Conservation (phyloP, 495 filamentous ascomycete genomes). For the Aspergillus wentii region DNA sequence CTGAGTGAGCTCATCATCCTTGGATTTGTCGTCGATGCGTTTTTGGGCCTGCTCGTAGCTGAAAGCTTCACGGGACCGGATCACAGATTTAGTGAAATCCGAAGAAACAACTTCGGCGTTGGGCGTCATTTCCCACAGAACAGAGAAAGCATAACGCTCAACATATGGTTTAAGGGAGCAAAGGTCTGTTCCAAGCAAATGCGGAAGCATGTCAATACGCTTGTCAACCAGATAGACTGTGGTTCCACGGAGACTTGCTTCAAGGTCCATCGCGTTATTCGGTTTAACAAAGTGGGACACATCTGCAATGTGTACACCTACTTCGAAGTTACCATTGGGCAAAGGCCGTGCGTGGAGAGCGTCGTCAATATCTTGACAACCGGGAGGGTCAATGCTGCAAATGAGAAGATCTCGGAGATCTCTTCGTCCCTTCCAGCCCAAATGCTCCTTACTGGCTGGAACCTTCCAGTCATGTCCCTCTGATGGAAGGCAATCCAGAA, state of each 20-base stretch:
- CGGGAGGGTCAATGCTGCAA: constrained; percentile 95
- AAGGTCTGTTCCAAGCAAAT: constrained; percentile 89
- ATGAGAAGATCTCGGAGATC: constrained; percentile 84
- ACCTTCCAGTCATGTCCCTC: constrained; percentile 96
- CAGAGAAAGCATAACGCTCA: constrained; percentile 94
- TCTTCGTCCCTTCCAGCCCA: constrained; percentile 76
- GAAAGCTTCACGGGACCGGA: constrained; percentile 95
- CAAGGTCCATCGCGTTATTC: constrained; percentile 92
- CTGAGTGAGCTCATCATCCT: constrained; percentile 80
- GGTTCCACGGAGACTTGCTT: constrained; percentile 88
- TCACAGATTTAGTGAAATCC: constrained; percentile 93
- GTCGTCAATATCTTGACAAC: constrained; percentile 97
- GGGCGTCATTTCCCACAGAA: constrained; percentile 85
- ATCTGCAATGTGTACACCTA: constrained; percentile 98
- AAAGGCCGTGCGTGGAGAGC: constrained; percentile 81
- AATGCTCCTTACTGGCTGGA: constrained; percentile 66
- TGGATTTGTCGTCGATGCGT: constrained; percentile 80
- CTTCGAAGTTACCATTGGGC: constrained; percentile 91
- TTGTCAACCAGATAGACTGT: constrained; percentile 98
- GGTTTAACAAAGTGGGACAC: constrained; percentile 98
- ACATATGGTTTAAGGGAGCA: constrained; percentile 97
- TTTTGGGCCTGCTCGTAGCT: constrained; percentile 95
- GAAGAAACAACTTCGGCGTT: constrained; percentile 78
- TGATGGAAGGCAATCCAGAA: constrained; percentile 83
- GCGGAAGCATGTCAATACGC: constrained; percentile 97